Evolutionary conservation across 2,329 filamentous ascomycete species (phyloP), one percentile per base, ranked within the genome.

Genomic region (Penicillium sp.): DNA sequence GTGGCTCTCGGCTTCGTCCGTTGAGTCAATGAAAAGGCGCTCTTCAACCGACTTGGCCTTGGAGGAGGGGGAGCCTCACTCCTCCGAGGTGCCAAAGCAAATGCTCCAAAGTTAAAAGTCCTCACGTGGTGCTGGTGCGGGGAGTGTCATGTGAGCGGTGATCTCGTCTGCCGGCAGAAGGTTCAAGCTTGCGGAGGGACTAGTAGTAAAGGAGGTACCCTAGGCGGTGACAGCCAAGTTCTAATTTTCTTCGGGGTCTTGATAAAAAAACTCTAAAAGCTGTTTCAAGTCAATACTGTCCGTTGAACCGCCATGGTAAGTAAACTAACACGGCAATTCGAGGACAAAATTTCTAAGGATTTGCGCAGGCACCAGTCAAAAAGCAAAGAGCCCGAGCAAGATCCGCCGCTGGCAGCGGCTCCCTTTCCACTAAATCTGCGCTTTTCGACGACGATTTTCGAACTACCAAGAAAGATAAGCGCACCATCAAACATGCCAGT

Each of bases 391-490:
- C 63, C 30, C 44, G 56, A 44, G 66, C 64, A 35, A 70, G 67
- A 57, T 59, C 68, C 11, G 38, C 54, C 15, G 47, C 57, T 29
- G 69, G 66, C 17, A 67, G 58, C 63, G 66, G 68, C 19, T 41
- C 68, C 15, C 62, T 68, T 15, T 61, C 67, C 8, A 62, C 64
- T 55, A 69, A 65, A 21, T 55, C 66, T 26, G 60, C 56, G 23
- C 61, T 64, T 29, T 73, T 76, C 55, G 64, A 71, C 48, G 70
- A 78, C 57, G 74, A 76, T 7, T 93, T 94, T 77, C 81, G 88
- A 64, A 85, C 88, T 58, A 88, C 85, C 66, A 98, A 97, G 79
- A 89, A 86, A 73, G 91, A 96, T 81, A 96, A 94, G 81, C 90
- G 90, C 26, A 81, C 84, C 38, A 91, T 96, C 70, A 93, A 93